A percentile compares a stretch with the other conserved stretches of the same genome.
These are phyloP conservation scores for Macrolepiota fuliginosa DNA, from an alignment of 768 basidiomycete species.

Conservation along the genomic window DNA sequence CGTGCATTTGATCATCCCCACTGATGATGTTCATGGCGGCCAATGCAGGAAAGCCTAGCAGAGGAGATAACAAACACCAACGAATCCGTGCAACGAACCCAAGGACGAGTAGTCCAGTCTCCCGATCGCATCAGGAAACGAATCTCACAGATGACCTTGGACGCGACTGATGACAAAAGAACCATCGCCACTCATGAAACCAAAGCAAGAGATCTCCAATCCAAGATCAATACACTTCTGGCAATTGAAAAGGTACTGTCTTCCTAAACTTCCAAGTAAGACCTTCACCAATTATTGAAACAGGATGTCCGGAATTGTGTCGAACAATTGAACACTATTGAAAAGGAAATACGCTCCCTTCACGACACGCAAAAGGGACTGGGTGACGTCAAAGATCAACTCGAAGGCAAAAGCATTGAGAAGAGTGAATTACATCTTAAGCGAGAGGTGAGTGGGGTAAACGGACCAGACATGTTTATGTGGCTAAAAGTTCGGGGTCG, in stretches of 20 bases:
- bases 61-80: constrained; percentile 56
- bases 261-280: not conserved
- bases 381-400: constrained; percentile 61
- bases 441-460: constrained; percentile 51
- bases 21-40: not conserved
- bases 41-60: constrained; percentile 56
- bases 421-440: constrained; percentile 63
- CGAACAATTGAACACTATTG: constrained; percentile 75
- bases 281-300: not conserved
- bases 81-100: constrained; percentile 61
- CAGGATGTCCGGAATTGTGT: constrained; percentile 72
- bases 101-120: constrained; percentile 82
- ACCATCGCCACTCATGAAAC: constrained; percentile 61
- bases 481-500: not conserved
- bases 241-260: constrained; percentile 69
- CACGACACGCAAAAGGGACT: constrained; percentile 66
- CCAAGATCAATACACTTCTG: constrained; percentile 67
- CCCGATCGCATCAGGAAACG: constrained; percentile 86
- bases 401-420: constrained; percentile 75
- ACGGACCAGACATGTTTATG: not conserved
- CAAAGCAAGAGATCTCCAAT: constrained; percentile 75
- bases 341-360: constrained; percentile 63
- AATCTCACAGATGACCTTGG: constrained; percentile 72
- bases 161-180: constrained; percentile 69
- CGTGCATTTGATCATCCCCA: constrained; percentile 1